A percentile compares a stretch with the other conserved stretches of the same genome.
Conservation (phyloP, 2,329 filamentous ascomycete species). For the Colletotrichum limetticola region DNA sequence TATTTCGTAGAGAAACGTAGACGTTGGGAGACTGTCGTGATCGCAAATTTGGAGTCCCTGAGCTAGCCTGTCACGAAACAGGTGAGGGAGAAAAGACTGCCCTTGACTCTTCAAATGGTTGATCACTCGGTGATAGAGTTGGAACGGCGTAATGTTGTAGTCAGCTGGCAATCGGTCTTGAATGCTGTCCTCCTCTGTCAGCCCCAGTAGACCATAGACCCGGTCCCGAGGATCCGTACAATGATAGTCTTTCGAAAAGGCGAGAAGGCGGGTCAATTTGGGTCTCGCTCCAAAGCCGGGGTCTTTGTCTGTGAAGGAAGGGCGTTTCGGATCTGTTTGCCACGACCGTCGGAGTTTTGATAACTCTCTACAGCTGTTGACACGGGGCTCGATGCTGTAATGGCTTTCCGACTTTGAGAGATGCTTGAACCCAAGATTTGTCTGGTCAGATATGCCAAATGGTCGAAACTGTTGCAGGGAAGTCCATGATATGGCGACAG, state of each 20-base stretch:
- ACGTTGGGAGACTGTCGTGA: not conserved
- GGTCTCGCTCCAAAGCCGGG: constrained; percentile 31
- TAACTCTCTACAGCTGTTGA: constrained; percentile 16
- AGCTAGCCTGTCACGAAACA: not conserved
- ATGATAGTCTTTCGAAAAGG: constrained; percentile 28
- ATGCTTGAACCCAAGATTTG: constrained; percentile 17
- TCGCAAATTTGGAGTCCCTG: constrained; percentile 8
- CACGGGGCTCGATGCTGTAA: not conserved
- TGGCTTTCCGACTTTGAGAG: constrained; percentile 6
- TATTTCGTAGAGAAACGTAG: constrained; percentile 11
- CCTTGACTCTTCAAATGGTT: not conserved
- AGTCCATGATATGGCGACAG: constrained; percentile 5
- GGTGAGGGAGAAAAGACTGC: not conserved
- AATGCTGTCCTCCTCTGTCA: constrained; percentile 9
- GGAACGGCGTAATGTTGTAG: constrained; percentile 13
- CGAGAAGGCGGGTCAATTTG: constrained; percentile 36
- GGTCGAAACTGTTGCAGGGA: not conserved
- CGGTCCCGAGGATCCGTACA: constrained; percentile 39
- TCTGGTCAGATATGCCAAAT: constrained; percentile 7
- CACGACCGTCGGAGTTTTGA: not conserved
- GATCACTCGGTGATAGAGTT: constrained; percentile 18
- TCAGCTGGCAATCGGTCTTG: not conserved
- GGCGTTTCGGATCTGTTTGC: not conserved
- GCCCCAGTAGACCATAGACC: constrained; percentile 40
- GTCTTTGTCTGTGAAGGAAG: constrained; percentile 1